phyloP scores from a whole-genome alignment of 176 grass and related monocot species.

The Phyllostachys edulis region DNA sequence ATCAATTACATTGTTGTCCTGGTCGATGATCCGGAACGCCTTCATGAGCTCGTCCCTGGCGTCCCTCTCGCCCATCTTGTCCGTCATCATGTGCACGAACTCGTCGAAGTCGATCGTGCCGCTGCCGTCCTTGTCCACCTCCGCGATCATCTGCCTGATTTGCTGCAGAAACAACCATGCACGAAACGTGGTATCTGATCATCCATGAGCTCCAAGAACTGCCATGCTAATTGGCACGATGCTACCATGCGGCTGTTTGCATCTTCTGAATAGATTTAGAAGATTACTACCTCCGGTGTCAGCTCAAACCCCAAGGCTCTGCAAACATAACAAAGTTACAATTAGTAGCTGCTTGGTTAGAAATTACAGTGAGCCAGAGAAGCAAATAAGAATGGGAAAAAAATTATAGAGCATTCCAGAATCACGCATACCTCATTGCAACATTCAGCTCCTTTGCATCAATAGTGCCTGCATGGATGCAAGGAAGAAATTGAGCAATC shows the following conservation, averaged over 20 bases:
- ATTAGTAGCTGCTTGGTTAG: not conserved
- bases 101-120: slow-evolving; percentile 87
- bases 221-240: not conserved
- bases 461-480: slow-evolving; percentile 54
- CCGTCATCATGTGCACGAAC: slow-evolving; percentile 84
- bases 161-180: slow-evolving; percentile 41
- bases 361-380: not conserved
- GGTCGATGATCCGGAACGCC: slow-evolving; percentile 73
- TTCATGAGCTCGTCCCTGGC: slow-evolving; percentile 61
- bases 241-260: not conserved
- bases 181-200: not conserved
- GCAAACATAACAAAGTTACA: not conserved
- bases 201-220: not conserved
- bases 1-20: slow-evolving; percentile 61
- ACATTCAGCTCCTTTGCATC: slow-evolving; percentile 69
- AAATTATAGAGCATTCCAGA: not conserved
- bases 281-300: slow-evolving; percentile 59
- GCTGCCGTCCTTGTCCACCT: slow-evolving; percentile 82
- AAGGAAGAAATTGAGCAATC: not conserved
- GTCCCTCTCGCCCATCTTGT: slow-evolving; percentile 84
- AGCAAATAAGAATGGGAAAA: not conserved
- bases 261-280: not conserved
- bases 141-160: slow-evolving; percentile 74
- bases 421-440: slow-evolving; percentile 60
- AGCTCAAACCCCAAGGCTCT: slow-evolving; percentile 89